These are phyloP conservation scores for Blumeria graminis DNA, from an alignment of 2,329 filamentous ascomycete genomes.

Conservation along the genomic window DNA sequence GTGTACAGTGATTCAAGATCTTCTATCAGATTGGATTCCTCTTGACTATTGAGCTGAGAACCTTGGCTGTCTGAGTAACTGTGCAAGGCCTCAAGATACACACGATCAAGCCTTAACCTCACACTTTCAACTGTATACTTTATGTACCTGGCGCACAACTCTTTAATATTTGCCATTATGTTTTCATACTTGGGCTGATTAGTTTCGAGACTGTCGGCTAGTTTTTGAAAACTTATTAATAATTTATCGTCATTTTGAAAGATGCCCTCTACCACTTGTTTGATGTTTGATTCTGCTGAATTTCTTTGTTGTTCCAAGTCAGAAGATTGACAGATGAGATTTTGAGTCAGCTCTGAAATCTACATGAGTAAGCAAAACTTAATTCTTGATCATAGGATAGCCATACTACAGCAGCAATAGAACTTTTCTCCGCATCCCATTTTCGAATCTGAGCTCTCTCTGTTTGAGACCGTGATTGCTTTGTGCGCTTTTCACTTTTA, in stretches of 20 bases:
- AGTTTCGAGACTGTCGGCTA: slow-evolving; percentile 33
- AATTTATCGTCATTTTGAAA: slow-evolving; percentile 40
- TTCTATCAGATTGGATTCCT: slow-evolving; percentile 28
- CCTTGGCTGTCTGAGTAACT: slow-evolving; percentile 4
- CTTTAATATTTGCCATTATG: slow-evolving; percentile 32
- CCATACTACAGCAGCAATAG: slow-evolving; percentile 20
- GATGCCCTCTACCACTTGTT: slow-evolving; percentile 23
- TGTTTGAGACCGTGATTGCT: slow-evolving; percentile 16
- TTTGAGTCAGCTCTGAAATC: slow-evolving; percentile 25
- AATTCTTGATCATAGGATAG: not conserved
- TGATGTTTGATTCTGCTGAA: slow-evolving; percentile 21
- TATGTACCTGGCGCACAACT: slow-evolving; percentile 31
- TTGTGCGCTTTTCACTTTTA: slow-evolving; percentile 18
- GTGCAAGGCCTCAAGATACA: slow-evolving; percentile 25
- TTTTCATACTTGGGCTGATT: slow-evolving; percentile 27
- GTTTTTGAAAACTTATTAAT: slow-evolving; percentile 38
- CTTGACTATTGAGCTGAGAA: slow-evolving; percentile 10
- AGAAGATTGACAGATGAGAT: slow-evolving; percentile 21
- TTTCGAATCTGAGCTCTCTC: slow-evolving; percentile 20
- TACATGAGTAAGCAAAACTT: slow-evolving; percentile 10
- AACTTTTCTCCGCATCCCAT: slow-evolving; percentile 19
- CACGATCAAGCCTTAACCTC: slow-evolving; percentile 28
- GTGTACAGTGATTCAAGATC: slow-evolving; percentile 46
- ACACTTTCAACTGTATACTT: slow-evolving; percentile 31
- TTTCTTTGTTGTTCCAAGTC: slow-evolving; percentile 28